Evolutionary conservation across 1,139 yeast genomes (phyloP).

Genomic region (Tardiomyces depauwii): DNA sequence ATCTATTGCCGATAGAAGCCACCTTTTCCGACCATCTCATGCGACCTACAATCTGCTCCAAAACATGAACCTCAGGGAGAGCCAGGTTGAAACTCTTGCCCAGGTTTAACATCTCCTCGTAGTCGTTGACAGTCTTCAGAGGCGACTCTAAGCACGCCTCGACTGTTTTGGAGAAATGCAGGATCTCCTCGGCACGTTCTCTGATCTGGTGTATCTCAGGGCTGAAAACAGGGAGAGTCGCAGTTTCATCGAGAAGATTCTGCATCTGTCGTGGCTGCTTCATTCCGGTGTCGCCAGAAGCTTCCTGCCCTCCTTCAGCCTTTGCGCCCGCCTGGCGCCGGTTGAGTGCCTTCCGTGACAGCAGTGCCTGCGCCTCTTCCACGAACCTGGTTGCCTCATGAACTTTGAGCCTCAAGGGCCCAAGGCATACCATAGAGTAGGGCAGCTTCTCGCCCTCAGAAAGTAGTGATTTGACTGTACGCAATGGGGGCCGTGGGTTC

Average conservation of each 20-base stretch:
- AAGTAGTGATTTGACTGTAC: constrained; percentile 34
- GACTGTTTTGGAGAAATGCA: constrained; percentile 42
- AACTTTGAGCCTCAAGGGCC: constrained; percentile 32
- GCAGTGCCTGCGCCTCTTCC: constrained; percentile 43
- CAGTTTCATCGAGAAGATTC: constrained; percentile 36
- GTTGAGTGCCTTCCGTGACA: constrained; percentile 38
- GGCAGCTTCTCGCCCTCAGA: constrained; percentile 47
- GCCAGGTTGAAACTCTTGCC: constrained; percentile 53
- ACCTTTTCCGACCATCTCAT: constrained; percentile 35
- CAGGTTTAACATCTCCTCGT: constrained; percentile 26
- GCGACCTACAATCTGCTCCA: constrained; percentile 39
- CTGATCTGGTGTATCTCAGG: constrained; percentile 51
- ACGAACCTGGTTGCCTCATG: constrained; percentile 39
- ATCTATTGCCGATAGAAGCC: not conserved
- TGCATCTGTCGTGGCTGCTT: constrained; percentile 21
- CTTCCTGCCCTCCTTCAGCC: constrained; percentile 4
- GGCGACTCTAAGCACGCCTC: constrained; percentile 19
- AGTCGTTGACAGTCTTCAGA: constrained; percentile 15
- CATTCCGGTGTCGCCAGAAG: constrained; percentile 18
- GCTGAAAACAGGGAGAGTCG: constrained; percentile 38
- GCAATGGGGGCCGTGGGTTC: constrained; percentile 37
- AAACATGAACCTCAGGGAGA: constrained; percentile 38
- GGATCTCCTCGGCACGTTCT: constrained; percentile 44
- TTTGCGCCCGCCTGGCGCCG: constrained; percentile 8
- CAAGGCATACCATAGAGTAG: constrained; percentile 24